These are phyloP conservation scores for Prunus mira DNA, from an alignment of 306 rosid species.

Conservation along the genomic window DNA sequence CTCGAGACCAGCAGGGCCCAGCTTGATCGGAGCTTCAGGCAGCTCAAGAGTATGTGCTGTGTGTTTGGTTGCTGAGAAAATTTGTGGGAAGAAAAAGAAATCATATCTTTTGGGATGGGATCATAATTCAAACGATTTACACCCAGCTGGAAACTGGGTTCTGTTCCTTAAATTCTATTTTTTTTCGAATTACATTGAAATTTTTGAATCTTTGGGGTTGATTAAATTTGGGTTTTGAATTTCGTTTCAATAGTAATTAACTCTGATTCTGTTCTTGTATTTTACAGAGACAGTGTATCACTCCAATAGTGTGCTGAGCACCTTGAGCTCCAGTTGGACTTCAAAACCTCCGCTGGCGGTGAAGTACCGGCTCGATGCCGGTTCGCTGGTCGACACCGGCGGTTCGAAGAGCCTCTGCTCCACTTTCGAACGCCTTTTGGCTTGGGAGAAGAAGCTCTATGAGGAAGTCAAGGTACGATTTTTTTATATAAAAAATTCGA, in stretches of 20 bases:
- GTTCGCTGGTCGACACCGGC: constrained; percentile 52
- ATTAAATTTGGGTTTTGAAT: not conserved
- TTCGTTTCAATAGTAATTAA: not conserved
- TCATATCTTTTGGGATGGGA: not conserved
- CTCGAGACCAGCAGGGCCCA: constrained; percentile 83
- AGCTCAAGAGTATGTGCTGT: constrained; percentile 65
- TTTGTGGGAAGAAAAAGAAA: not conserved
- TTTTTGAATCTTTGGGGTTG: not conserved
- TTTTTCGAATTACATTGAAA: not conserved
- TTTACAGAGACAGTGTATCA: constrained; percentile 94
- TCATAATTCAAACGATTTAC: not conserved
- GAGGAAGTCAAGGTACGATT: constrained; percentile 76
- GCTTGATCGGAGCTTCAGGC: constrained; percentile 81
- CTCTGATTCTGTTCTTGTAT: not conserved
- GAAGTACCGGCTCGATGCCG: constrained; percentile 73
- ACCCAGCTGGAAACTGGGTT: too few relatives aligned
- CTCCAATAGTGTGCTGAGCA: constrained; percentile 82
- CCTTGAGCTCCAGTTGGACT: constrained; percentile 91
- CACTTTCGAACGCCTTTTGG: constrained; percentile 81
- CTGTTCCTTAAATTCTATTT: too few relatives aligned
- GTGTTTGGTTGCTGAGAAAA: constrained; percentile 12
- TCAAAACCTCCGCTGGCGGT: constrained; percentile 95
- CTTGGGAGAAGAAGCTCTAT: constrained; percentile 99
- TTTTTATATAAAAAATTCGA: too few relatives aligned
- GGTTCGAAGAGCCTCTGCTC: constrained; percentile 81